Evolutionary conservation across 805 yeast species (phyloP).

Genomic region (Peterozyma toletana): DNA sequence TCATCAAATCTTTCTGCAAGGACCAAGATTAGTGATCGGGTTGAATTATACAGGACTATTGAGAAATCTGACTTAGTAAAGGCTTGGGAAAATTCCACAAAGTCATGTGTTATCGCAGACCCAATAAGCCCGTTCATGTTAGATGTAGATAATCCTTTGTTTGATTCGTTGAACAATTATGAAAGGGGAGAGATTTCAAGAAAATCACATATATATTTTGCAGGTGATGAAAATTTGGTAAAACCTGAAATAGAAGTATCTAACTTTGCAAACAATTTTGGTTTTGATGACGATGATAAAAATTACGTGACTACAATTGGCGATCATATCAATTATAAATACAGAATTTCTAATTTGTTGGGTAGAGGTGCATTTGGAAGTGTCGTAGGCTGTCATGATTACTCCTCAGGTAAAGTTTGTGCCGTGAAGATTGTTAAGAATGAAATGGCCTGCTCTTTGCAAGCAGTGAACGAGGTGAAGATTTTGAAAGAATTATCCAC

Average conservation of each 20-base stretch:
- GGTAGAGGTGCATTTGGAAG: slow-evolving; percentile 85
- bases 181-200: slow-evolving; percentile 58
- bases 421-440: slow-evolving; percentile 76
- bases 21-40: not conserved
- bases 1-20: too few relatives aligned
- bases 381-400: slow-evolving; percentile 65
- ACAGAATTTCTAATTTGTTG: slow-evolving; percentile 47
- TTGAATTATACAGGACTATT: slow-evolving; percentile 3
- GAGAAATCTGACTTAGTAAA: slow-evolving; percentile 1
- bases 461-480: slow-evolving; percentile 72
- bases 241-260: slow-evolving; percentile 26
- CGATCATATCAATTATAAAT: slow-evolving; percentile 75
- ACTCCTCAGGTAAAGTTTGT: slow-evolving; percentile 46
- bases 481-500: slow-evolving; percentile 43
- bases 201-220: slow-evolving; percentile 39
- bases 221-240: slow-evolving; percentile 28
- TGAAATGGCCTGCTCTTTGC: slow-evolving; percentile 65
- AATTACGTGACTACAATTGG: slow-evolving; percentile 48
- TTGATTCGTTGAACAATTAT: slow-evolving; percentile 33
- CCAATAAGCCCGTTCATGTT: slow-evolving; percentile 4
- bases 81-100: slow-evolving; percentile 3
- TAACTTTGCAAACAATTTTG: slow-evolving; percentile 43
- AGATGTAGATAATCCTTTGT: not conserved
- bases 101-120: not conserved
- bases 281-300: slow-evolving; percentile 65